Percentiles rank a stretch among this genome's conserved stretches.
phyloP scores from a whole-genome alignment of 805 yeast species.

The Saturnispora serradocipensis region DNA sequence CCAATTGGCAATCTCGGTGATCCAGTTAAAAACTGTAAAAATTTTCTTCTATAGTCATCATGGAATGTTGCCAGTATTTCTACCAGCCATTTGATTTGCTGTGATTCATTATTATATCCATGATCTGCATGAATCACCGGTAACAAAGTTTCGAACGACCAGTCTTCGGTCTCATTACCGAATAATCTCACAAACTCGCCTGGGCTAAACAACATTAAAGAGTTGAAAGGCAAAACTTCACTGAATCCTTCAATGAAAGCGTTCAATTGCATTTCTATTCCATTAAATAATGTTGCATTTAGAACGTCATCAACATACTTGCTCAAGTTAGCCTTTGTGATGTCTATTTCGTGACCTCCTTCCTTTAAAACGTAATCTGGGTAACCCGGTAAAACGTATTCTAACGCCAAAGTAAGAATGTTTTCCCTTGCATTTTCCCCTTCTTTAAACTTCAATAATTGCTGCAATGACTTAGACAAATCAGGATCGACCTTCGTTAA shows the following conservation, averaged over 20 bases:
- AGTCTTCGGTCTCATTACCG: constrained; percentile 80
- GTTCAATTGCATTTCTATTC: constrained; percentile 54
- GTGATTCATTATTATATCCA: constrained; percentile 71
- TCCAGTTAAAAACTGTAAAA: constrained; percentile 85
- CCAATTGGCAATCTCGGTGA: constrained; percentile 91
- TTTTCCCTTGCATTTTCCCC: constrained; percentile 23
- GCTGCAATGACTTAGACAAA: constrained; percentile 32
- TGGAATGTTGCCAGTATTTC: constrained; percentile 49
- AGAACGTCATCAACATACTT: constrained; percentile 48
- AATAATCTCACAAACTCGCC: constrained; percentile 62
- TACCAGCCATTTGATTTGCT: constrained; percentile 51
- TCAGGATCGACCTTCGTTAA: constrained; percentile 46
- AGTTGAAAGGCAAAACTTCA: constrained; percentile 67
- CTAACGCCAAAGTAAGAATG: constrained; percentile 47
- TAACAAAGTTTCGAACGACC: constrained; percentile 58
- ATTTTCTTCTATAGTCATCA: constrained; percentile 51
- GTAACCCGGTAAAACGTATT: constrained; percentile 72
- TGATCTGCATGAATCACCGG: constrained; percentile 75
- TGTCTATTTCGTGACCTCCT: constrained; percentile 43
- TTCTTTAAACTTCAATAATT: neutral
- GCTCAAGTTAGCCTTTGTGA: constrained; percentile 46
- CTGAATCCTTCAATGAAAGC: constrained; percentile 77
- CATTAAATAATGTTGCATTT: constrained; percentile 51
- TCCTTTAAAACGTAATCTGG: constrained; percentile 47
- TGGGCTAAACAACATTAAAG: constrained; percentile 63